These are phyloP conservation scores for Carex cristatella DNA, from an alignment of 176 grass and related monocot genomes.

Conservation along the genomic window DNA sequence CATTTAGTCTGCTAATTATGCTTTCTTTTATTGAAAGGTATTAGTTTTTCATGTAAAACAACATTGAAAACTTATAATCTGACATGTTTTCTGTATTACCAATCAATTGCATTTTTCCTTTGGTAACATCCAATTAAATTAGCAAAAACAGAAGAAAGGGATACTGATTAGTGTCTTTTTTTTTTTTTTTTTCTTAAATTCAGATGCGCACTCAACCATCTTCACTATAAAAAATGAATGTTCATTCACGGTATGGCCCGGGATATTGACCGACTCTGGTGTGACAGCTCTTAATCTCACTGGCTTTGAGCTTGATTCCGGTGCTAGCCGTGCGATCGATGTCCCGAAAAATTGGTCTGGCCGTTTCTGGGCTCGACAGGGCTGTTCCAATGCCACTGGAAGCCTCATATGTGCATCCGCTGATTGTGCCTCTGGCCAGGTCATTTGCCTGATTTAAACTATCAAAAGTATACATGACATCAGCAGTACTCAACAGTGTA, in stretches of 20 bases:
- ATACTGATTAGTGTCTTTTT: not conserved
- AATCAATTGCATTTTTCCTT: not conserved
- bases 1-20: not conserved
- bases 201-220: slow-evolving; percentile 21
- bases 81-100: not conserved
- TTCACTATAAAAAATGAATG: slow-evolving; percentile 54
- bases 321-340: slow-evolving; percentile 1
- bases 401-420: slow-evolving; percentile 42
- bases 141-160: not conserved
- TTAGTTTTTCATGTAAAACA: not conserved
- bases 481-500: no score
- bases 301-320: slow-evolving; percentile 53
- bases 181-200: not conserved
- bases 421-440: slow-evolving; percentile 44
- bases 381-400: slow-evolving; percentile 31
- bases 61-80: not conserved
- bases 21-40: not conserved
- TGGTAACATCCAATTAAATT: not conserved
- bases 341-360: slow-evolving; percentile 52
- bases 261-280: slow-evolving; percentile 34
- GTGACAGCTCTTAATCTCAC: slow-evolving; percentile 27
- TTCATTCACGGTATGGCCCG: slow-evolving; percentile 49
- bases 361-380: slow-evolving; percentile 55
- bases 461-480: no score
- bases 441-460: not conserved